These are phyloP conservation scores for Cyathus striatus DNA, from an alignment of 768 basidiomycete species.

Conservation along the genomic window DNA sequence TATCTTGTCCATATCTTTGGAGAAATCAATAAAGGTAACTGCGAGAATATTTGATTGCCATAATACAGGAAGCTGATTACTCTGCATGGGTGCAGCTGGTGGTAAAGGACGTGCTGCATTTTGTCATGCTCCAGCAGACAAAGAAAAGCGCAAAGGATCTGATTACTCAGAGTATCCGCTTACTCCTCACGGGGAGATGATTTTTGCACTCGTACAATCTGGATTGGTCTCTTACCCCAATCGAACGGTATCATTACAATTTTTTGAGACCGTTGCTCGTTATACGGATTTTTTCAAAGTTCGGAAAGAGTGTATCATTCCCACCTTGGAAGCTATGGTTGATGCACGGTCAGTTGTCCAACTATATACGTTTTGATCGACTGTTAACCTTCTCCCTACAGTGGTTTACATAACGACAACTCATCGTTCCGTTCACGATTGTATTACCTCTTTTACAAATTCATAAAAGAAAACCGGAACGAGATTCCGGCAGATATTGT, in stretches of 20 bases:
- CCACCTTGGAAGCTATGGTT: constrained; percentile 85
- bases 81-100: constrained; percentile 38
- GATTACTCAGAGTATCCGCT: constrained; percentile 81
- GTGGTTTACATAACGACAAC: constrained; percentile 82
- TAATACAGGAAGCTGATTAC: constrained; percentile 1
- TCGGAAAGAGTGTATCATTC: constrained; percentile 82
- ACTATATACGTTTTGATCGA: not conserved
- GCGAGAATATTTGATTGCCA: no score
- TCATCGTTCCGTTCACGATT: constrained; percentile 66
- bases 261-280: constrained; percentile 88
- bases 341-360: constrained; percentile 62
- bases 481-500: constrained; percentile 76
- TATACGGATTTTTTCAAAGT: constrained; percentile 97
- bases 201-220: constrained; percentile 78
- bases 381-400: constrained; percentile 20
- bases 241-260: constrained; percentile 79
- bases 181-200: constrained; percentile 86
- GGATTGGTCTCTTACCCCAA: constrained; percentile 81
- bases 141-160: constrained; percentile 58
- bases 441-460: constrained; percentile 90
- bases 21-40: constrained; percentile 85
- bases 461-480: constrained; percentile 77
- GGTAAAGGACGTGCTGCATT: constrained; percentile 84
- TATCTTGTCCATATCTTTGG: constrained; percentile 93
- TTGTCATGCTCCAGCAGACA: constrained; percentile 69